A percentile compares a stretch with the other conserved stretches of the same genome.
These are phyloP conservation scores for Yarrowia sp. DNA, from an alignment of 805 yeast genomes.

Conservation along the genomic window DNA sequence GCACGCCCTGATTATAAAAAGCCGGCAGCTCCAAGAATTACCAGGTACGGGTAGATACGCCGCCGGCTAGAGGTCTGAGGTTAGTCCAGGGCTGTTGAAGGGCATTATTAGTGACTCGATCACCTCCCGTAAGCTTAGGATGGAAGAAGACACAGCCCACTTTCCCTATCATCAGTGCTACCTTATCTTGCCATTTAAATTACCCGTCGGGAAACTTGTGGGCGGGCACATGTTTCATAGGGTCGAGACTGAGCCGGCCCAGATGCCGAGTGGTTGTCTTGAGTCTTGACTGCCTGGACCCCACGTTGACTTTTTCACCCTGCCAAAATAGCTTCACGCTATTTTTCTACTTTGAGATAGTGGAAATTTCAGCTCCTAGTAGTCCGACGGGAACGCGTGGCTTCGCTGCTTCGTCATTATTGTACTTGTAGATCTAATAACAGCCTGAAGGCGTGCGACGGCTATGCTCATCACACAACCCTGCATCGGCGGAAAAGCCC, in stretches of 20 bases:
- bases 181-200: constrained; percentile 5
- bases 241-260: not conserved
- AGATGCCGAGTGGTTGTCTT: not conserved
- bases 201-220: not conserved
- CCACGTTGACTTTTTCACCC: not conserved
- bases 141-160: constrained; percentile 9
- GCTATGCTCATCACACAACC: constrained; percentile 7
- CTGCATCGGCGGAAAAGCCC: constrained; percentile 10
- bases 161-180: not conserved
- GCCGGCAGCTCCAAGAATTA: no score
- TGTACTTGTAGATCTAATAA: no score
- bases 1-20: not conserved
- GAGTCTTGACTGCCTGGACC: no score
- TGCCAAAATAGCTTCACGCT: not conserved
- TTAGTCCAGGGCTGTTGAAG: no score
- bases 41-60: no score
- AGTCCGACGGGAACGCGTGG: not conserved
- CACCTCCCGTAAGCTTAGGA: not conserved
- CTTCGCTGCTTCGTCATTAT: no score
- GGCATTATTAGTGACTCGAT: no score
- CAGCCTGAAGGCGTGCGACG: not conserved
- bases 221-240: constrained; percentile 7
- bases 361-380: no score
- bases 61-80: no score
- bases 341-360: not conserved